Evolutionary conservation across 2,329 filamentous ascomycete genomes (phyloP).

Genomic region (Paraconiothyrium sp.): DNA sequence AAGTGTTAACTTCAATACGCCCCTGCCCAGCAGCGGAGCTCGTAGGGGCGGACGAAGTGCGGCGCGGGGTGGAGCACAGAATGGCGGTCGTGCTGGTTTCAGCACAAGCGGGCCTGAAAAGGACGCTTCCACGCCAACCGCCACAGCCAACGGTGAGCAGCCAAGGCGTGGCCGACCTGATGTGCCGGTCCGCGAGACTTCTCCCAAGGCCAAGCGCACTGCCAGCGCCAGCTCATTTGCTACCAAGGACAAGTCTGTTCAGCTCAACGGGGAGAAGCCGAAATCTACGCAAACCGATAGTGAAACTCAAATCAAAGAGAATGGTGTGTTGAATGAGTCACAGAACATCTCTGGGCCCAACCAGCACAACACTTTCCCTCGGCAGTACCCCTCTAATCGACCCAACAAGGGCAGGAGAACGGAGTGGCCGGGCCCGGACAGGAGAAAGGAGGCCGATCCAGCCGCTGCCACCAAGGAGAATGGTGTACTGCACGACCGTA

Average conservation of each 20-base stretch:
- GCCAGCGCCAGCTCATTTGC: constrained; percentile 43
- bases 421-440: constrained; percentile 40
- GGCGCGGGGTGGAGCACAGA: constrained; percentile 65
- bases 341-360: constrained; percentile 19
- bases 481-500: constrained; percentile 38
- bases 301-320: constrained; percentile 34
- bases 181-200: constrained; percentile 36
- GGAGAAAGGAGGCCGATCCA: constrained; percentile 42
- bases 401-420: constrained; percentile 43
- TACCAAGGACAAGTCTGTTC: constrained; percentile 38
- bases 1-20: constrained; percentile 86
- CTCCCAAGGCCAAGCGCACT: constrained; percentile 48
- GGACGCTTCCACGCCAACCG: constrained; percentile 35
- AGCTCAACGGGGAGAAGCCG: constrained; percentile 35
- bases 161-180: constrained; percentile 46
- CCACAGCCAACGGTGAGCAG: constrained; percentile 41
- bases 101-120: constrained; percentile 53
- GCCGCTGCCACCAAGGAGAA: constrained; percentile 44
- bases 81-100: constrained; percentile 59
- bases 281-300: constrained; percentile 36
- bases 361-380: constrained; percentile 40
- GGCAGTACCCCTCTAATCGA: constrained; percentile 41
- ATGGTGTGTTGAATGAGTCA: constrained; percentile 29
- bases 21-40: constrained; percentile 64
- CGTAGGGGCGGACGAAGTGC: constrained; percentile 57